Base-by-base conservation (phyloP, 2,329 filamentous ascomycete species). In the Gliomastix tumulicola region DNA sequence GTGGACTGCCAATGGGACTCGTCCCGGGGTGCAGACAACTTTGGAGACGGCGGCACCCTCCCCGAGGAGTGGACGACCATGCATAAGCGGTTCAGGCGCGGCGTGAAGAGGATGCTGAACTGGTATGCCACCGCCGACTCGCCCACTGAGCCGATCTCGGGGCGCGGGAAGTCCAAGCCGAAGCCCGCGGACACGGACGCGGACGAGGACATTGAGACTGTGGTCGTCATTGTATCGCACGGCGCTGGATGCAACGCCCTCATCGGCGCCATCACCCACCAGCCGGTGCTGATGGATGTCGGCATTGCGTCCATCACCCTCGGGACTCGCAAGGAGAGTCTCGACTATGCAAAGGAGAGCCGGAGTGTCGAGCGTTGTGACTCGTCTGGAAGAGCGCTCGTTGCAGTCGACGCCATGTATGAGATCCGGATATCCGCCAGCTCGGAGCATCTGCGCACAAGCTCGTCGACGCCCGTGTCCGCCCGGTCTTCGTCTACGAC, bases 1-100 rank as follows among this genome's bases (percentile, higher is more conserved):
- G 73, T 96, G n/a, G 92, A 98, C 59, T 94, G 87, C 51, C 84
- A 90, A 49, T 98, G 92, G 90, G 89, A 98, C 53, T 96, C 89
- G 41, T 90, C 89, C 71, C 75, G 84, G 12, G 66, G 74, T 4
- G 79, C 85, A 1, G 71, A 87, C 30, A 70, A 81, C 43, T 97
- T 92, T 84, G 90, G 89, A 7, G 81, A 88, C 49, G 90, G 90
- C 9, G 92, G 90, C 27, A 74, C 82, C 30, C 85, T 87, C 49
- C 88, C 87, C 2, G 92, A 98, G 59, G 92, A 97, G 60, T 98
- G 92, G 92, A 84, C 87, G 21, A 71, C 79, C 4, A 97, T 98
- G 92, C 92, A 98, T 60, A 82, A 82, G 54, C 77, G 92, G 17
- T 95, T 97, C 51, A 76, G 88, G 25, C 76, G 71, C 42, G 90